Base-by-base conservation (phyloP, 1,139 yeast genomes). In the Candida sojae region DNA sequence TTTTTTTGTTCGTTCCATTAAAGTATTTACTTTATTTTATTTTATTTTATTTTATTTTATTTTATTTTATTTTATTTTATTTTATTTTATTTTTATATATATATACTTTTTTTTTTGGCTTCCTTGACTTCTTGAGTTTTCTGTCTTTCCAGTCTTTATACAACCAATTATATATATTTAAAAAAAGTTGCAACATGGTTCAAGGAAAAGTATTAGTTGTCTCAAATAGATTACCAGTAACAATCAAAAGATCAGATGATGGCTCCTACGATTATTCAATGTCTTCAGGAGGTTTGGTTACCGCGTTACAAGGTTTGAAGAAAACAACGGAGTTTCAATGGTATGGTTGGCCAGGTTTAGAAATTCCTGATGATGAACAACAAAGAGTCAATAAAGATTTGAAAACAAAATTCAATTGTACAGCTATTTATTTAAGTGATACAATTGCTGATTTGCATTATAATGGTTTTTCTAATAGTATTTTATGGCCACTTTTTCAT, bases 291-390 rank as follows among this genome's bases (percentile, higher is more conserved):
- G 99, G 99, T 1, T 79, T 95, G 46, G 99, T 95, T 31, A 90
- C 98, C 1, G 99, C 98, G 0, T 73, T 95, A 39, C 96, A 92
- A 59, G 98, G 99, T 0, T 73, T 95, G 48, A 89, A 90, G 66
- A 88, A 89, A 59, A 72, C 86, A 10, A 85, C 93, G 11, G 86
- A 88, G 52, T 93, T 93, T 69, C 95, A 89, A 64, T 95, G 99
- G 99, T 84, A 89, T 59, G 99, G 99, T 17, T 95, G 99, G 99
- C 97, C 98, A 1, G 81, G 97, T 0, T 71, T 91, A 60, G 97
- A 91, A 60, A 77, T 95, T 7, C 96, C 96, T 1, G 88, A 76
- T 29, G 79, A 77, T 38, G 97, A 91, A 57, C 86, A 86, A 63
- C 79, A 68, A 0, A 71, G 73, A 49, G 96, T 95, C 47, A 83